Base-by-base conservation (phyloP, 2,329 filamentous ascomycete genomes). In the Tolypocladium amazonense region DNA sequence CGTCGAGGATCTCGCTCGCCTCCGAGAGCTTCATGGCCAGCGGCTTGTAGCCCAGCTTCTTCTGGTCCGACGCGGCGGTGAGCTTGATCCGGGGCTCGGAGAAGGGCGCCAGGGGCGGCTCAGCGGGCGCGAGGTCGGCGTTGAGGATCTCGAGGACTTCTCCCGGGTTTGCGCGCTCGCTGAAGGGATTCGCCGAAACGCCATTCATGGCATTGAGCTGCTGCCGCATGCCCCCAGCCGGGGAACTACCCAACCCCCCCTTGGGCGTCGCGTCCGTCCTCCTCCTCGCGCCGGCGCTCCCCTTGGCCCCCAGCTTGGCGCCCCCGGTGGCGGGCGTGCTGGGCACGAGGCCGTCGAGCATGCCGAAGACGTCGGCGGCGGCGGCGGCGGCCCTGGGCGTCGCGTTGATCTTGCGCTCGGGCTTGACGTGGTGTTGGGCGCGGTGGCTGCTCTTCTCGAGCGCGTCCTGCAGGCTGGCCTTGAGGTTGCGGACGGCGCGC, bases 11-110 rank as follows among this genome's bases (percentile, higher is more conserved):
- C 72, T 96, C 92, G 5, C 93, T 96, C 0, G 91, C 87, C 71
- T 97, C 92, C 6, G 90, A 92, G 8, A 94, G 80, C 69, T 96
- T 96, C 92, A 97, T 96, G 2, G 90, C 88, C 80, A 97, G 87
- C 2, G 92, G 90, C 70, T 92, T 94, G 75, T 97, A 99, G 1
- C 80, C 85, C 65, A 97, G 88, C 71, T 96, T 97, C 71, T 92
- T 92, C 68, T 91, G 82, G 71, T 97, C 93, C 1, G 91, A 93
- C 61, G 90, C 89, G 3, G 91, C 89, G 7, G 88, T 92, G 25
- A 96, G 81, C 70, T 89, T 92, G 71, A 97, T 86, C 57, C 94
- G 88, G 20, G 90, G 71, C 71, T 94, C 89, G 14, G 85, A 71
- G 64, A 86, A 90, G 1, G 88, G 88, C 38, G 87, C 86, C 30